Conservation (phyloP, 2,329 filamentous ascomycete genomes). For the Zymoseptoria crescenta region DNA sequence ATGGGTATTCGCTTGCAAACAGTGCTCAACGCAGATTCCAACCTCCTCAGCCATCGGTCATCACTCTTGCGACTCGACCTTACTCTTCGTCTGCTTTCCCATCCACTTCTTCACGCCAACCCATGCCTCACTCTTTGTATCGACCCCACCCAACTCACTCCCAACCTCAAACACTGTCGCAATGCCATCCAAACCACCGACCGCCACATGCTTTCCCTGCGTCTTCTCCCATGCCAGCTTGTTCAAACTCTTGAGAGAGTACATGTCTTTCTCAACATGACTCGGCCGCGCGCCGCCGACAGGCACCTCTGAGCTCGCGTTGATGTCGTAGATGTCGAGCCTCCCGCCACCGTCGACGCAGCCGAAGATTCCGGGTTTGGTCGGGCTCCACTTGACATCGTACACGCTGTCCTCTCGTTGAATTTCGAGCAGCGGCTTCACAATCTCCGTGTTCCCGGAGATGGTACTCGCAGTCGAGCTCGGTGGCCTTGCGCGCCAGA, state of each 20-base stretch:
- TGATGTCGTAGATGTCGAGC: conserved; percentile 92
- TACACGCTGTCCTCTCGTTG: conserved; percentile 94
- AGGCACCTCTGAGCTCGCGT: conserved; percentile 84
- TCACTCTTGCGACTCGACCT: conserved; percentile 9
- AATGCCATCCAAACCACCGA: conserved; percentile 84
- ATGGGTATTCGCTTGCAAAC: not conserved
- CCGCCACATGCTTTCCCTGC: conserved; percentile 79
- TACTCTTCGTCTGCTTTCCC: conserved; percentile 37
- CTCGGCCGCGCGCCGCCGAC: conserved; percentile 58
- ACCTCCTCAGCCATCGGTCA: not conserved
- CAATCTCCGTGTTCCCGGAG: conserved; percentile 32
- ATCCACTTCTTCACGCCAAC: conserved; percentile 84
- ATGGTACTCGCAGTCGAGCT: conserved; percentile 55
- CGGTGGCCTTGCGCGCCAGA: conserved; percentile 87
- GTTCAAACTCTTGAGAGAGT: conserved; percentile 67
- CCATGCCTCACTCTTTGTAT: conserved; percentile 82
- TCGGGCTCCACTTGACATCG: conserved; percentile 88
- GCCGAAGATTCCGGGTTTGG: conserved; percentile 89
- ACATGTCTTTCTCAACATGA: conserved; percentile 30
- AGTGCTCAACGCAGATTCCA: not conserved
- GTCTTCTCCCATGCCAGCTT: conserved; percentile 89
- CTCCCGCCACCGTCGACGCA: conserved; percentile 88
- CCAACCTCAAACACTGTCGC: conserved; percentile 92
- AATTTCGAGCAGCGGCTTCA: conserved; percentile 71
- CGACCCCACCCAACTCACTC: conserved; percentile 71